These are phyloP conservation scores for Tubosaeta brunneosetosa DNA, from an alignment of 768 basidiomycete species.

Conservation along the genomic window DNA sequence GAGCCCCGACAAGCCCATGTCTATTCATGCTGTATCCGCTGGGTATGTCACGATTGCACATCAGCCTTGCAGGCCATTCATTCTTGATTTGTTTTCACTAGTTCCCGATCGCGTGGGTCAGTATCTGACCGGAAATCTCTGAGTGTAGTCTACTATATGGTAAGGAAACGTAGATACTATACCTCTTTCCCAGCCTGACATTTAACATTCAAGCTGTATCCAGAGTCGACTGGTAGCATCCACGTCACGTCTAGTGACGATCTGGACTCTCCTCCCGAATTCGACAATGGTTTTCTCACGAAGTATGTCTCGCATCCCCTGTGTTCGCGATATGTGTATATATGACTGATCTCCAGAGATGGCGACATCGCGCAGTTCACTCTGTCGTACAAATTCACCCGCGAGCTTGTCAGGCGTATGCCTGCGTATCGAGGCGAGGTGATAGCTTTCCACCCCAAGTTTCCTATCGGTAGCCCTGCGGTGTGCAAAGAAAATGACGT, in stretches of 20 bases:
- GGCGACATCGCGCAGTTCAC: slow-evolving; percentile 43
- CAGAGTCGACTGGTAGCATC: too few species aligned
- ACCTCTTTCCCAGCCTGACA: not conserved
- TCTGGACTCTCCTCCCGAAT: slow-evolving; percentile 38
- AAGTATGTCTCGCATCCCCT: slow-evolving; percentile 28
- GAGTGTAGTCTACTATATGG: slow-evolving; percentile 15
- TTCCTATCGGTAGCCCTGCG: slow-evolving; percentile 27
- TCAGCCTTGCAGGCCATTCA: not conserved
- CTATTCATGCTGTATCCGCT: slow-evolving; percentile 37
- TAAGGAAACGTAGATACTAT: too few species aligned
- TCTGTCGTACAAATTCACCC: slow-evolving; percentile 51
- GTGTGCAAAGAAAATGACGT: slow-evolving; percentile 11
- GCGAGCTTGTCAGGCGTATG: slow-evolving; percentile 57
- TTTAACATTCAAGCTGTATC: not conserved
- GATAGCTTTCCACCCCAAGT: slow-evolving; percentile 22
- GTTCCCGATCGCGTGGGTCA: slow-evolving; percentile 13
- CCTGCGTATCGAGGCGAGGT: slow-evolving; percentile 24
- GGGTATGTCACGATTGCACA: slow-evolving; percentile 30
- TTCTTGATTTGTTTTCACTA: slow-evolving; percentile 1
- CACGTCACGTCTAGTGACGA: slow-evolving; percentile 16
- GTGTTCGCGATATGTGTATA: not conserved
- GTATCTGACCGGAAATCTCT: slow-evolving; percentile 25
- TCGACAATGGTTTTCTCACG: slow-evolving; percentile 42
- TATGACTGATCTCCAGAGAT: slow-evolving; percentile 1
- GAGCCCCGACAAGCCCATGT: slow-evolving; percentile 55